Evolutionary conservation across 768 basidiomycete genomes (phyloP), one percentile per base, ranked within the genome.

Genomic region (Termitomyces sp.): DNA sequence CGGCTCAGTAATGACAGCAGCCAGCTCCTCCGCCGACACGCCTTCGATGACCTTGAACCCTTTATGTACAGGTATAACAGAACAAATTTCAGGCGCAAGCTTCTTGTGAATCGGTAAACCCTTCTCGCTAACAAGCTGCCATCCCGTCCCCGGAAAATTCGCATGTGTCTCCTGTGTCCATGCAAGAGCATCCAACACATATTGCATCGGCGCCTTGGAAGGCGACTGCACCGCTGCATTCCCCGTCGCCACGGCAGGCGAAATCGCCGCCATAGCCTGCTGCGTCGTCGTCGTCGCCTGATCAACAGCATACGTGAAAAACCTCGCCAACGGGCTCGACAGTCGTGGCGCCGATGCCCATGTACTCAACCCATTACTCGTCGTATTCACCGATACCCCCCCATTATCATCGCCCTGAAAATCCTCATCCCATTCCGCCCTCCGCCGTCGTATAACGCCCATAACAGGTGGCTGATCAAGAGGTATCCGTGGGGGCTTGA

Each of bases 41-140:
- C 94, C 94, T 68, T 98, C 91, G 51, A 98, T 87, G 59, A 98
- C 92, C 72, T 92, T 91, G 67, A 88, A 86, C 0, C 91, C 94
- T 63, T 86, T 88, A 70, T 93, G 88, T 3, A 98, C 84, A 0
- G 93, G 92, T 33, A 94, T 84, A 53, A 83, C 75, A 1, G 88
- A 78, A 6, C 93, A 96, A 6, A 96, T 81, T 54, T 88, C 85
- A 0, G 89, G 79, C 7, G 84, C 80, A n/a, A 86, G 70, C 66
- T 88, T 89, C 65, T 87, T 85, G 60, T 90, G 84, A 16, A 96
- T 80, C 3, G 86, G 75, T 35, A 94, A 71, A 6, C 86, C 90
- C 62, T 90, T 90, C 57, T 92, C 90, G 51, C 80, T 82, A 30
- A 94, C 80, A 12, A 85, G 71, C 20, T 84, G 80, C 95, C 96